Conservation (phyloP, 140 eudicot genomes). For the Stevia rebaudiana region DNA sequence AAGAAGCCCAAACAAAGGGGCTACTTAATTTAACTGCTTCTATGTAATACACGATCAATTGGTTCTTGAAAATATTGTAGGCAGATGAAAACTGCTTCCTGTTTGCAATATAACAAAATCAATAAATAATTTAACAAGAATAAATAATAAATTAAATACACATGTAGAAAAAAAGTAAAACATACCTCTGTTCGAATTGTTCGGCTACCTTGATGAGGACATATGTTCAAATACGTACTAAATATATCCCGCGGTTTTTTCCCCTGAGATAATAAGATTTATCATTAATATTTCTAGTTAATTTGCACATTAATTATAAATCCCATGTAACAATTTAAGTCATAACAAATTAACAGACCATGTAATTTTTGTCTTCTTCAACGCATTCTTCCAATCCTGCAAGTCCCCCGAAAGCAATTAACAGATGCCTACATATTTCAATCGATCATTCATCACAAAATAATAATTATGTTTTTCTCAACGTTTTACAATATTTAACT, state of each 20-base stretch:
- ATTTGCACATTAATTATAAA: too few species aligned
- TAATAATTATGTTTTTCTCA: neutral
- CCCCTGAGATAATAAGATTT: constrained; percentile 48
- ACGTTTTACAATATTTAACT: neutral
- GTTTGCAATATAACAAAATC: constrained; percentile 24
- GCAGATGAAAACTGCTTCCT: constrained; percentile 89
- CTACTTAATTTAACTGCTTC: constrained; percentile 10
- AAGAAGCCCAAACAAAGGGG: constrained; percentile 1
- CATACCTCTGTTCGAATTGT: constrained; percentile 95
- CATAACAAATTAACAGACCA: constrained; percentile 37
- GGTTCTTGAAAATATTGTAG: constrained; percentile 99
- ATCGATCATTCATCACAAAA: neutral
- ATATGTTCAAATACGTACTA: constrained; percentile 60
- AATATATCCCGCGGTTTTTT: constrained; percentile 64
- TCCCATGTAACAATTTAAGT: too few species aligned
- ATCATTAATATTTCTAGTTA: neutral
- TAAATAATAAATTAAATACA: neutral
- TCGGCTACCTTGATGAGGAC: constrained; percentile 97
- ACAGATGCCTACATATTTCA: constrained; percentile 51
- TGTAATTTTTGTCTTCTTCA: constrained; percentile 66
- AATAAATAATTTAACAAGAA: neutral
- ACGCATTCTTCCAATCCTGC: constrained; percentile 96
- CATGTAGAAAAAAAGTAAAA: neutral
- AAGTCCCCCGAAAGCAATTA: constrained; percentile 95
- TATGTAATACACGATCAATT: constrained; percentile 44